phyloP scores from a whole-genome alignment of 2,329 filamentous ascomycete genomes.

The Colletotrichum liaoningense region DNA sequence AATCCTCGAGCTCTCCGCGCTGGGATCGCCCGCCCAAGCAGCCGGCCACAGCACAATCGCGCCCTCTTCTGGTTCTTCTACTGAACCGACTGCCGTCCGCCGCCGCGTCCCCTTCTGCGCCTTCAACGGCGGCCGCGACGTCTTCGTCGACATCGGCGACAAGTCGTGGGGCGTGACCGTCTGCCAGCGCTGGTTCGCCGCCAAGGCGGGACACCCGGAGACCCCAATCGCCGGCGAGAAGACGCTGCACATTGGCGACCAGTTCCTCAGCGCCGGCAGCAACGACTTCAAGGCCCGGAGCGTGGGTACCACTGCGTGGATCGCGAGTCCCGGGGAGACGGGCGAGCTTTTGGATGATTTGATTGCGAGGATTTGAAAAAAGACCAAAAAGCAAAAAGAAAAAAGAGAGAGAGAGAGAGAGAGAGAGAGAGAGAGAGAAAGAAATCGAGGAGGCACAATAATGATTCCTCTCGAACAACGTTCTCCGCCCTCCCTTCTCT shows the following conservation, averaged over 20 bases:
- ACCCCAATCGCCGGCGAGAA: slow-evolving; percentile 74
- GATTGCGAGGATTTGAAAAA: slow-evolving; percentile 59
- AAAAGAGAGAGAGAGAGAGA: too few relatives aligned
- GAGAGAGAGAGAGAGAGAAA: background rate
- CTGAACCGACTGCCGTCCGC: background rate
- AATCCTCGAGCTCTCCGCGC: slow-evolving; percentile 83
- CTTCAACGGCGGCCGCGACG: slow-evolving; percentile 97
- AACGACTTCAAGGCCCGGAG: slow-evolving; percentile 97
- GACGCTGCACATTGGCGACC: slow-evolving; percentile 95
- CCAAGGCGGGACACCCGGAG: slow-evolving; percentile 56
- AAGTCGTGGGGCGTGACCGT: slow-evolving; percentile 96
- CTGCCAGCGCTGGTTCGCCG: slow-evolving; percentile 89
- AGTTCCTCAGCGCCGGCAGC: slow-evolving; percentile 93
- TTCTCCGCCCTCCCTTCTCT: too few relatives aligned
- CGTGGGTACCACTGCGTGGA: slow-evolving; percentile 96
- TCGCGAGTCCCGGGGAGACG: slow-evolving; percentile 91
- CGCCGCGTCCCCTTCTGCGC: slow-evolving; percentile 86
- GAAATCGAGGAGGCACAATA: too few relatives aligned
- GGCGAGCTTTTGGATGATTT: slow-evolving; percentile 90
- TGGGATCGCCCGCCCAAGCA: slow-evolving; percentile 45
- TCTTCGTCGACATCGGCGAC: slow-evolving; percentile 98
- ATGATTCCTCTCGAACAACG: too few relatives aligned
- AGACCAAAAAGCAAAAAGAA: too few relatives aligned
- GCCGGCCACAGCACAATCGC: slow-evolving; percentile 33
- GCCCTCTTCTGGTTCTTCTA: slow-evolving; percentile 4